A percentile compares a stretch with the other conserved stretches of the same genome.
Conservation (phyloP, 768 basidiomycete species). For the Mycena capillaripes region DNA sequence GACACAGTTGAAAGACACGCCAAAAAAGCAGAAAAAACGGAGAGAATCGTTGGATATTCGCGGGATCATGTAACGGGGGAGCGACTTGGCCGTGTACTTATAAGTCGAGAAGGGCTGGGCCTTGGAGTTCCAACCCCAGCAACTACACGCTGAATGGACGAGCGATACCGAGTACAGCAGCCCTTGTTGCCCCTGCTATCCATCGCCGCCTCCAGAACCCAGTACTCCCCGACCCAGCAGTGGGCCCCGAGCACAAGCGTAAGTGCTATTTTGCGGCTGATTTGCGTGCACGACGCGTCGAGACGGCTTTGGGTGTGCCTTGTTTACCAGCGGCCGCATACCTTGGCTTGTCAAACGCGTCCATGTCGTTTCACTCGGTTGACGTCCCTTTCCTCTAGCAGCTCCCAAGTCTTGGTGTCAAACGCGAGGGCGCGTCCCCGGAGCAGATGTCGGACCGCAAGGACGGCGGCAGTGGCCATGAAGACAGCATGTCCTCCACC, state of each 20-base stretch:
- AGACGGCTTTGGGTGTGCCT: conserved; percentile 6
- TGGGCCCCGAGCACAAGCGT: conserved; percentile 34
- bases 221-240: conserved; percentile 34
- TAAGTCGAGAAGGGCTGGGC: conserved; percentile 37
- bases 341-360: conserved; percentile 25
- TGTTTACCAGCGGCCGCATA: conserved; percentile 11
- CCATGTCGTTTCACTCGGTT: conserved; percentile 23
- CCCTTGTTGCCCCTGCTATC: conserved; percentile 37
- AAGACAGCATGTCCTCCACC: conserved; percentile 88
- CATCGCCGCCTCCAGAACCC: conserved; percentile 34
- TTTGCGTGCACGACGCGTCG: conserved; percentile 31
- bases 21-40: conserved; percentile 7
- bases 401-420: conserved; percentile 33
- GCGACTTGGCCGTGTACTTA: conserved; percentile 17
- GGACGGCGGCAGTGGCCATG: conserved; percentile 43
- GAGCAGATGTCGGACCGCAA: conserved; percentile 34
- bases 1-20: not conserved
- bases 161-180: conserved; percentile 34
- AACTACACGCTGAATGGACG: conserved; percentile 30
- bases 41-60: not conserved
- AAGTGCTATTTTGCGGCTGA: conserved; percentile 9
- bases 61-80: conserved; percentile 10
- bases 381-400: conserved; percentile 31
- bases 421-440: conserved; percentile 35
- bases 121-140: not conserved